These are phyloP conservation scores for Neostapfia colusana DNA, from an alignment of 176 grass and related monocot species.

Conservation along the genomic window DNA sequence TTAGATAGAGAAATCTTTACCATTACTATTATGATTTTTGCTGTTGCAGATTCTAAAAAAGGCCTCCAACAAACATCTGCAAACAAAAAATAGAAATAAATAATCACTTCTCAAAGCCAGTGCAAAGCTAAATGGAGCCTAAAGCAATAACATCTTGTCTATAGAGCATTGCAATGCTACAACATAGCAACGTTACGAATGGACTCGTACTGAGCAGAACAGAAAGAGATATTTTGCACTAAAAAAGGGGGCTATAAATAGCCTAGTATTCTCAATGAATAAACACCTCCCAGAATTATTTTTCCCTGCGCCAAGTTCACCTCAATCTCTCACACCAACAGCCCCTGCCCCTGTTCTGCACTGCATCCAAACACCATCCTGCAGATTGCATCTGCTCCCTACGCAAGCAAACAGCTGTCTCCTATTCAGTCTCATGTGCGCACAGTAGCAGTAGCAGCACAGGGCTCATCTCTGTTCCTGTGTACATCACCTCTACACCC, in stretches of 20 bases:
- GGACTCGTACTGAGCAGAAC: conserved; percentile 3
- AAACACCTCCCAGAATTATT: too few species aligned
- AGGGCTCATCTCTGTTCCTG: too few species aligned
- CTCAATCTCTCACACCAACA: too few species aligned
- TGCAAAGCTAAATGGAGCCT: neutral
- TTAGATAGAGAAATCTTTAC: neutral
- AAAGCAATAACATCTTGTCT: conserved; percentile 1
- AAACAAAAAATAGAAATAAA: neutral
- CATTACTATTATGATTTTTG: neutral
- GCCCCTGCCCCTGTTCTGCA: too few species aligned
- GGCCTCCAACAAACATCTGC: neutral
- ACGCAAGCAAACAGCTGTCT: too few species aligned
- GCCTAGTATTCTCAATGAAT: too few species aligned
- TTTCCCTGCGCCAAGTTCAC: too few species aligned
- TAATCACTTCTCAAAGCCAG: neutral
- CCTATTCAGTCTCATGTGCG: too few species aligned
- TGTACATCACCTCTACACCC: too few species aligned
- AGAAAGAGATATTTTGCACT: conserved; percentile 36
- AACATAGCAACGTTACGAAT: conserved; percentile 8
- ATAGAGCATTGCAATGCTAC: neutral
- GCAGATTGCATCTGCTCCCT: too few species aligned
- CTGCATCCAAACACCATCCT: too few species aligned
- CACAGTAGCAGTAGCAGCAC: too few species aligned
- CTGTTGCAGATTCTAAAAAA: neutral
- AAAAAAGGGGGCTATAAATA: conserved; percentile 11